Base-by-base conservation (phyloP, 495 filamentous ascomycete species). In the Aspergillus incahuasiensis region DNA sequence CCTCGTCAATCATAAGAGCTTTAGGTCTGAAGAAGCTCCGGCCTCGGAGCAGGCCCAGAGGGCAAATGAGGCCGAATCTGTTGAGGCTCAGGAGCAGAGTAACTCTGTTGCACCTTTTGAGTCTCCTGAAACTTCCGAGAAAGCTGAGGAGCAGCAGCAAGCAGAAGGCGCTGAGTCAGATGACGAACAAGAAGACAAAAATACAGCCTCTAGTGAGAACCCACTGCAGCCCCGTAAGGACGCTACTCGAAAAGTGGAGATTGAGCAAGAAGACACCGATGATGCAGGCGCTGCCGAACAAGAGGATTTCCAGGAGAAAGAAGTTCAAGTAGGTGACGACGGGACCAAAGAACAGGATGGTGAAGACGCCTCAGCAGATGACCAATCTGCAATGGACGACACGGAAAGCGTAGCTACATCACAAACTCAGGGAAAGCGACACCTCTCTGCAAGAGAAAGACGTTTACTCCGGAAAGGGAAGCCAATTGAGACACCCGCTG, bases 1-100 rank as follows among this genome's bases (percentile, higher is more conserved):
- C 64, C 88, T 89, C 62, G 78, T 75, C 24, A 86, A 83, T 47
- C 92, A 97, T 72, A 79, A 85, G 30, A 90, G 86, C 67, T 78
- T 85, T 45, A 39, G 51, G 5, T 54, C 56, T 20, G 67, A 66
- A 25, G 79, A 82, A 58, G 57, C 59, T 7, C 55, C 25, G 16
- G 52, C 55, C 9, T 16, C 20, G 28, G 40, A 61, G 6, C 21
- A 38, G 54, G 52, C 51, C 15, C 59, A 54, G n/a, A 52, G 32
- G 16, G 38, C 28, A 5, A 46, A 50, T n/a, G 48, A 24, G 18
- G 15, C 19, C 19, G 34, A 50, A 21, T 34, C 44, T 11, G 28
- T 13, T n/a, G 32, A 54, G 0, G 22, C 21, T 40, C 1, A 48
- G 13, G 46, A 54, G 5, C 30, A 28, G 8, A 28, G 47, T 15